phyloP scores from a whole-genome alignment of 768 basidiomycete species.

The Panellus pusillus region DNA sequence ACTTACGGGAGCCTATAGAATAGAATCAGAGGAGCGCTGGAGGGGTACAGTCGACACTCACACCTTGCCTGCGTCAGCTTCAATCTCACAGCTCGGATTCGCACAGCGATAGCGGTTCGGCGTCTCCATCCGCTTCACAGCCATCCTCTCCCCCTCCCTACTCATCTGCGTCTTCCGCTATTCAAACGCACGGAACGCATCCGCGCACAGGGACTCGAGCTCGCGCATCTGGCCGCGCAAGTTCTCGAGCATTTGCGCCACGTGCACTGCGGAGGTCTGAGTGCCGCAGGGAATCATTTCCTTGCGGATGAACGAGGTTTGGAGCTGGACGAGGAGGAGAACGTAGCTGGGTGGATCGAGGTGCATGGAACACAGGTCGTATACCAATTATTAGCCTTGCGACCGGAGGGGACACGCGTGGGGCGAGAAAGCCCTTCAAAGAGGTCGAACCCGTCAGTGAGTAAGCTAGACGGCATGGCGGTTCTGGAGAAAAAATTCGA shows the following conservation, averaged over 20 bases:
- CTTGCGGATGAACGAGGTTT: neutral
- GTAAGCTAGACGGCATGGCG: too few relatives aligned
- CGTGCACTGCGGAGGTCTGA: neutral
- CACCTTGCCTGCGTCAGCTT: neutral
- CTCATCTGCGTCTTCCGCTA: neutral
- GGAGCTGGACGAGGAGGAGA: neutral
- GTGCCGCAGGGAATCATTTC: neutral
- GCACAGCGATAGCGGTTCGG: constrained; percentile 3
- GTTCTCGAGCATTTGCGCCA: neutral
- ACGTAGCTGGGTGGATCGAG: neutral
- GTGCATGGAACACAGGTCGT: neutral
- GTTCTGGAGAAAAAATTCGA: too few relatives aligned
- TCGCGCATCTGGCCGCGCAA: neutral
- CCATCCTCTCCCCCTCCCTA: neutral
- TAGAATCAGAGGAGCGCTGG: neutral
- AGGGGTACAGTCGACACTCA: neutral
- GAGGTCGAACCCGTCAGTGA: too few relatives aligned
- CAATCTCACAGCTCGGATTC: neutral
- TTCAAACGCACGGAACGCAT: neutral
- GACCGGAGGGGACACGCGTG: neutral
- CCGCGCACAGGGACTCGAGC: neutral
- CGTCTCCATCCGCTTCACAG: constrained; percentile 10
- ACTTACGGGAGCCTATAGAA: constrained; percentile 12
- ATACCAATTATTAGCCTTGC: neutral
- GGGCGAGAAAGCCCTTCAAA: too few relatives aligned